Conservation (phyloP, 2,329 filamentous ascomycete genomes). For the Seiridium cupressi region DNA sequence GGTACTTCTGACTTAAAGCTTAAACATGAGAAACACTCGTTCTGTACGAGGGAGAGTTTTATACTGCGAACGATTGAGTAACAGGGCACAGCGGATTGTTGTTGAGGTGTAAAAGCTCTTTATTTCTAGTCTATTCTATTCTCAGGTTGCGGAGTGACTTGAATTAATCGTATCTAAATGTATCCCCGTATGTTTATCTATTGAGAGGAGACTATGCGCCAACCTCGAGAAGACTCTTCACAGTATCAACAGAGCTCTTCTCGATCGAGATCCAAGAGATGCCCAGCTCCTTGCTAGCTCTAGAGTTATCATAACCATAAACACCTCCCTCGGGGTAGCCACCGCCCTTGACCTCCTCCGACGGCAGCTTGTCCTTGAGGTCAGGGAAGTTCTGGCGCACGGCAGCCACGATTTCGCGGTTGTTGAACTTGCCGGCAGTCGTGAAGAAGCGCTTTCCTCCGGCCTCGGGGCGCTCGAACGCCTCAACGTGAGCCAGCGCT, state of each 20-base stretch:
- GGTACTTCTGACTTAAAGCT: not conserved
- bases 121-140: too few relatives aligned
- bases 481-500: conserved; percentile 50
- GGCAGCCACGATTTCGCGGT: conserved; percentile 41
- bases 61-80: not conserved
- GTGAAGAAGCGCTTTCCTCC: conserved; percentile 51
- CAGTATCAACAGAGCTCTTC: conserved; percentile 60
- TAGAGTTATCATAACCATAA: conserved; percentile 57
- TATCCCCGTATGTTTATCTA: not conserved
- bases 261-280: conserved; percentile 63
- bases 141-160: not conserved
- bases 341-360: conserved; percentile 41
- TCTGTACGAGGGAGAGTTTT: not conserved
- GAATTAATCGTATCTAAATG: not conserved
- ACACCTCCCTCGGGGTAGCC: conserved; percentile 37
- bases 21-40: not conserved
- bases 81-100: not conserved
- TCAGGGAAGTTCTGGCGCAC: conserved; percentile 50
- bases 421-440: conserved; percentile 44
- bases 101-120: too few relatives aligned
- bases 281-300: conserved; percentile 58
- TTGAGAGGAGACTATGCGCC: conserved; percentile 13
- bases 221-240: conserved; percentile 60
- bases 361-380: conserved; percentile 44
- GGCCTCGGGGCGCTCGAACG: conserved; percentile 45